Conservation (phyloP, 768 basidiomycete genomes). For the Boletales sp. region DNA sequence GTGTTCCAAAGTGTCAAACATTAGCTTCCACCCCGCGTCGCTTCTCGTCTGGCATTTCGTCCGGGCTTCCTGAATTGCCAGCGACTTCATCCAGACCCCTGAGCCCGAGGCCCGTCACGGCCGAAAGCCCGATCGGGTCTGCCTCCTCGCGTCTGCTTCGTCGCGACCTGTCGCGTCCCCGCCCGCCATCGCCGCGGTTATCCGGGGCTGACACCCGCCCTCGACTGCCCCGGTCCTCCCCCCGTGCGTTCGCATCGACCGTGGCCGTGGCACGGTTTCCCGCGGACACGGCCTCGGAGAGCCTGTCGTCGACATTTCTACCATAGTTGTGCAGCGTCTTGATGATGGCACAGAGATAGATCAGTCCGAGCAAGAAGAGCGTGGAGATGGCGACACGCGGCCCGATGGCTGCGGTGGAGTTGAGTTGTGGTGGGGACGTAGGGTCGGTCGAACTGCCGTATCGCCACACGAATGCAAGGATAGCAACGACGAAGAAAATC, state of each 20-base stretch:
- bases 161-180: conserved; percentile 9
- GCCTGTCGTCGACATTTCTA: background rate
- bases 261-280: background rate
- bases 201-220: background rate
- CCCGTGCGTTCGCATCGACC: background rate
- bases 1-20: background rate
- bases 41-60: conserved; percentile 10
- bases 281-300: background rate
- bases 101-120: conserved; percentile 28
- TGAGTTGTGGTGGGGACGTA: conserved; percentile 33
- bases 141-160: background rate
- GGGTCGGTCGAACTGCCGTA: conserved; percentile 48
- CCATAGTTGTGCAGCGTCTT: conserved; percentile 62
- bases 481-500: conserved; percentile 58
- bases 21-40: background rate
- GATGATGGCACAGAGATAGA: conserved; percentile 62
- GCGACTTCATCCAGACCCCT: conserved; percentile 17
- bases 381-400: conserved; percentile 54
- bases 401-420: conserved; percentile 39
- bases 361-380: conserved; percentile 52
- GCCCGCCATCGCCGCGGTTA: background rate
- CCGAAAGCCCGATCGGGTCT: conserved; percentile 18
- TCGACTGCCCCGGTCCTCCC: conserved; percentile 4
- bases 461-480: conserved; percentile 67
- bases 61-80: conserved; percentile 3